Base-by-base conservation (phyloP, 306 rosid genomes). In the Pachyrhizus erosus region DNA sequence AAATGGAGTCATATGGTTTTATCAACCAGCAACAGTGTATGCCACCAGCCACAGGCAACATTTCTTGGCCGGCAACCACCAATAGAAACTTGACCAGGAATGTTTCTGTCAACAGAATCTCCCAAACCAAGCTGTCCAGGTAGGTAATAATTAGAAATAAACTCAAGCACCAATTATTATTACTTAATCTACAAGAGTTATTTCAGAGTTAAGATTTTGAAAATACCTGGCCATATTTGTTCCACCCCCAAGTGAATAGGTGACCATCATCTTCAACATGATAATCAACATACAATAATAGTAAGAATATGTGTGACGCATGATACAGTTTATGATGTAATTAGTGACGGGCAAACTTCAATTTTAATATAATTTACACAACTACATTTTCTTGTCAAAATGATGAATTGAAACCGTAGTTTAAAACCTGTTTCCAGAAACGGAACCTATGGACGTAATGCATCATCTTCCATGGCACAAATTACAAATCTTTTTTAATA, bases 21-120 rank as follows among this genome's bases (percentile, higher is more conserved):
- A 64, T 91, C 90, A 9, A 77, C 92, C 83, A 92, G 57, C 83
- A 94, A 78, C 77, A 94, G 87, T 17, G 98, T 91, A 79, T 94
- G 98, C 98, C 98, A 92, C 98, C 98, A 94, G 45, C 98, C 98
- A 49, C 98, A 94, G 5, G 91, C 89, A 20, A 94, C 83, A 86
- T 91, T 85, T 82, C 69, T 89, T 0, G 92, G 94, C 14, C 74
- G 42, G 43, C 89, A 86, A 49, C 84, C 87, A 1, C 81, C 64
- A 3, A 83, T 49, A 11, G 87, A 45, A 65, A 91, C 97, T 80
- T 77, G 88, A 68, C 84, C 84, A 17, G 98, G 97, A 27, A 77
- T 80, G 84, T 82, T 89, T 46, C 97, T 80, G 84, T 92, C 97
- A 0, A 79, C 84, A 1, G 97, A 86, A 86, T 94, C 97, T 14